Conservation (phyloP, 768 basidiomycete genomes). For the Mycena belliarum region DNA sequence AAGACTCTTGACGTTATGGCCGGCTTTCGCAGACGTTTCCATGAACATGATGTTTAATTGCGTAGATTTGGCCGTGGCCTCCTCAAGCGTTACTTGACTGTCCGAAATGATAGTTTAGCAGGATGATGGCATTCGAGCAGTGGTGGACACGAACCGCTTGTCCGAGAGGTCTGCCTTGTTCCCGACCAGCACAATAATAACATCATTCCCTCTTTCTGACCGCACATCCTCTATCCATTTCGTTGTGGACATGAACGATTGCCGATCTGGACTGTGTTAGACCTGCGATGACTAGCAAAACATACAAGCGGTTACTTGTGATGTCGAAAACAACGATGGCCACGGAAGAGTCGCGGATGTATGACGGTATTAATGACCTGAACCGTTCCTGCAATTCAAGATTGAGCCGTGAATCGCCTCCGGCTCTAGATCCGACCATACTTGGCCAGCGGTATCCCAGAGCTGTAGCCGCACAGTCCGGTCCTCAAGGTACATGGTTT, state of each 20-base stretch:
- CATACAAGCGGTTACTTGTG: constrained; percentile 67
- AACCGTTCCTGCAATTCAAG: constrained; percentile 78
- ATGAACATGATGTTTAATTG: constrained; percentile 97
- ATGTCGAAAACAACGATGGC: constrained; percentile 99
- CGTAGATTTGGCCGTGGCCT: constrained; percentile 88
- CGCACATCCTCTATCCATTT: constrained; percentile 99
- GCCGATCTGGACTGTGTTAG: constrained; percentile 63
- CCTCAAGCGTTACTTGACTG: constrained; percentile 98
- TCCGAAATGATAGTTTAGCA: constrained; percentile 14
- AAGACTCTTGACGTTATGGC: constrained; percentile 97
- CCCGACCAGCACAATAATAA: constrained; percentile 96
- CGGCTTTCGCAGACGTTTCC: constrained; percentile 99
- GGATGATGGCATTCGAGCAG: constrained; percentile 5
- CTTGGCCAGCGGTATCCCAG: constrained; percentile 98
- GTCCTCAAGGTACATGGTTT: constrained; percentile 99
- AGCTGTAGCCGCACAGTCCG: constrained; percentile 95
- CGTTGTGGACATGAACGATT: constrained; percentile 96
- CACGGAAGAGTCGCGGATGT: constrained; percentile 98
- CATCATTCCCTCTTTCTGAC: constrained; percentile 95
- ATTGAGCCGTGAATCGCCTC: neutral
- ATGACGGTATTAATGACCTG: constrained; percentile 94
- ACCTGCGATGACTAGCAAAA: constrained; percentile 1
- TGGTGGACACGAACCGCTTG: constrained; percentile 75
- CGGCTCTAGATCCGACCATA: constrained; percentile 26
- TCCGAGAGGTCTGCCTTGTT: constrained; percentile 99